Evolutionary conservation across 1,284 basidiomycete genomes (phyloP).

Genomic region (Psilocybe mexicana): DNA sequence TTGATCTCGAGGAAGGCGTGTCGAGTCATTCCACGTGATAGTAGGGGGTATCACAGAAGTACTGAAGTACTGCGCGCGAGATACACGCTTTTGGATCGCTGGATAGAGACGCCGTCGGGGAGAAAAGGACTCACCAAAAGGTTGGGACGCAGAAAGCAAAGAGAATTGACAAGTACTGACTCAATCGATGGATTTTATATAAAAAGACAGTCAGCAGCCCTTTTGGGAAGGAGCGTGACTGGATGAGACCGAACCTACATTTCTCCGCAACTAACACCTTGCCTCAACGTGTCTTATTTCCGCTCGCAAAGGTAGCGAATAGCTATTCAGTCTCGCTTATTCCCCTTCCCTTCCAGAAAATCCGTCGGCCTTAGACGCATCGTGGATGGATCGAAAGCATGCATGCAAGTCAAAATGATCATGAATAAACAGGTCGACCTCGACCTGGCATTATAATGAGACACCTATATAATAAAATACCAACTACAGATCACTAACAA

Average conservation of each 20-base stretch:
- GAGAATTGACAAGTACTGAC: too few relatives aligned
- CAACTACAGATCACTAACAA: conserved; percentile 8
- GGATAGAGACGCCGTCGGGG: too few relatives aligned
- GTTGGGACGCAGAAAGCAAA: too few relatives aligned
- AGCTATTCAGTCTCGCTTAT: background rate
- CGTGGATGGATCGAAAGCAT: background rate
- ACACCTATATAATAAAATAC: conserved; percentile 24
- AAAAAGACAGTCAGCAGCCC: background rate
- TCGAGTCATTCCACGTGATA: conserved; percentile 20
- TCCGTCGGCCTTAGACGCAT: background rate
- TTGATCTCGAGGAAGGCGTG: background rate
- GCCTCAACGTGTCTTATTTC: background rate
- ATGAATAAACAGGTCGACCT: conserved; percentile 18
- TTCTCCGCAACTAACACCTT: background rate
- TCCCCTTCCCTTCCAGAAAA: background rate
- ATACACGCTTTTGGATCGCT: background rate
- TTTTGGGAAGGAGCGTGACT: background rate
- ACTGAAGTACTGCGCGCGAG: background rate
- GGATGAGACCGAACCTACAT: background rate
- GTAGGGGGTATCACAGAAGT: background rate
- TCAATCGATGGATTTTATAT: background rate
- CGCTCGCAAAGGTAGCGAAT: background rate
- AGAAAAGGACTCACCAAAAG: too few relatives aligned
- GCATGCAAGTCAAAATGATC: background rate
- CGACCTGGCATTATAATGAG: conserved; percentile 22